These are phyloP conservation scores for Alisma plantagoaquatica DNA, from an alignment of 106 monocot species.

Conservation along the genomic window DNA sequence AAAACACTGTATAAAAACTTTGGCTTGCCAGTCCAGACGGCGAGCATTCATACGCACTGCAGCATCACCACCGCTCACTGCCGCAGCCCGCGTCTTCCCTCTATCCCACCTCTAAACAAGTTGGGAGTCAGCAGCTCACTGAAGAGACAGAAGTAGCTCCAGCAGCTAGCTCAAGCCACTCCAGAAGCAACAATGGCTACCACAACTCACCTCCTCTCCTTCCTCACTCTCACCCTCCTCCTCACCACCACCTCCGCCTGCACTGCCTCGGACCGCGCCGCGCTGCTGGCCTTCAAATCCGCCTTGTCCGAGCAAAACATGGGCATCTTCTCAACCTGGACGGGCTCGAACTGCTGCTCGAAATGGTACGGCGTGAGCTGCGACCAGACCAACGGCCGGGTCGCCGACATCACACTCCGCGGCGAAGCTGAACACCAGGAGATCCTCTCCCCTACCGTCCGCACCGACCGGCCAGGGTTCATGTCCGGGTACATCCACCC, in stretches of 20 bases:
- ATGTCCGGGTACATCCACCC: constrained; percentile 12
- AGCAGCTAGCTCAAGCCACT: too few relatives aligned
- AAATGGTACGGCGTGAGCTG: constrained; percentile 73
- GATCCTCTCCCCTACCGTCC: background rate
- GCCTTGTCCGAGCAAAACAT: constrained; percentile 2
- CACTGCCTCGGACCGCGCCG: background rate
- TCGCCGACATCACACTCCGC: constrained; percentile 10
- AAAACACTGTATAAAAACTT: too few relatives aligned
- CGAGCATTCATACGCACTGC: too few relatives aligned
- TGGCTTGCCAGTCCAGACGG: too few relatives aligned
- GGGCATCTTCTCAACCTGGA: constrained; percentile 16
- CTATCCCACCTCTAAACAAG: too few relatives aligned
- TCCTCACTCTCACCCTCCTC: background rate
- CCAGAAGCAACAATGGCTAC: too few relatives aligned
- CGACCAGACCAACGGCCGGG: constrained; percentile 3
- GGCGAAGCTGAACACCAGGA: constrained; percentile 10
- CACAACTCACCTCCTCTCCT: too few relatives aligned
- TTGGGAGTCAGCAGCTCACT: too few relatives aligned
- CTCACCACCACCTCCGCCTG: background rate
- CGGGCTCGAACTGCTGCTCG: constrained; percentile 16
- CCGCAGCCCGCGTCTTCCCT: too few relatives aligned
- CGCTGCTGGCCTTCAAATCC: constrained; percentile 14
- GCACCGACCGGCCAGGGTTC: background rate
- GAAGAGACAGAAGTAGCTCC: too few relatives aligned
- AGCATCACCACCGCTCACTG: too few relatives aligned